phyloP scores from a whole-genome alignment of 2,329 filamentous ascomycete species.

The Stenocarpella maydis region DNA sequence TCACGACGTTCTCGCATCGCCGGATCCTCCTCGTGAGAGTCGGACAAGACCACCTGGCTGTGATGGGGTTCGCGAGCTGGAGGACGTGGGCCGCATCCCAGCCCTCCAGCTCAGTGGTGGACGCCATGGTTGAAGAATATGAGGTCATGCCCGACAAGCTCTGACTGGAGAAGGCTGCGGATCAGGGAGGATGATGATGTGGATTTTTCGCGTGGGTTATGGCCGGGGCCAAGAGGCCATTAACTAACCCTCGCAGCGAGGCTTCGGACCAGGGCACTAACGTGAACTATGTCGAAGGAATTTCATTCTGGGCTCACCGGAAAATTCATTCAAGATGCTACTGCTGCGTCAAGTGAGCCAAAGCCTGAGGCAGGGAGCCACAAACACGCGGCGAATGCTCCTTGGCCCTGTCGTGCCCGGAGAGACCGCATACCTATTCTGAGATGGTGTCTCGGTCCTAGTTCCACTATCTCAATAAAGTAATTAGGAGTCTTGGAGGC shows the following conservation, averaged over 20 bases:
- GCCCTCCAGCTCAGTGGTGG: not conserved
- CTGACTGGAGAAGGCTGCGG: not conserved
- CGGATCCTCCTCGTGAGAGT: not conserved
- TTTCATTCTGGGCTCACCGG: not conserved
- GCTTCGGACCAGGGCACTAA: accelerated
- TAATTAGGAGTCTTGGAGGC: too few relatives aligned
- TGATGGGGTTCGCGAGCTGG: not conserved
- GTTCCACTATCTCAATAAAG: accelerated
- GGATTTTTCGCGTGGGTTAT: not conserved
- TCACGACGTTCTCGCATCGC: constrained; percentile 3
- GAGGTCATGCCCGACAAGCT: not conserved
- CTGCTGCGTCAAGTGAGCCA: not conserved
- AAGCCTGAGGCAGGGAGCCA: not conserved
- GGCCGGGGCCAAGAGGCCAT: not conserved
- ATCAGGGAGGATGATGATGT: not conserved
- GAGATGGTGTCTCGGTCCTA: not conserved
- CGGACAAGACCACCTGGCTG: not conserved
- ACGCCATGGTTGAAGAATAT: not conserved
- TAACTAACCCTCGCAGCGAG: not conserved
- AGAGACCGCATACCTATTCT: not conserved
- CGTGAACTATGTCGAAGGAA: too few relatives aligned
- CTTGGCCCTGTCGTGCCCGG: too few relatives aligned
- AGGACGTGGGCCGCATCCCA: not conserved
- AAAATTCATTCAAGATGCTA: not conserved
- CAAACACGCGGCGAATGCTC: not conserved